Evolutionary conservation across 495 filamentous ascomycete species (phyloP), one percentile per base, ranked within the genome.

Genomic region (Penicillium turbatum): DNA sequence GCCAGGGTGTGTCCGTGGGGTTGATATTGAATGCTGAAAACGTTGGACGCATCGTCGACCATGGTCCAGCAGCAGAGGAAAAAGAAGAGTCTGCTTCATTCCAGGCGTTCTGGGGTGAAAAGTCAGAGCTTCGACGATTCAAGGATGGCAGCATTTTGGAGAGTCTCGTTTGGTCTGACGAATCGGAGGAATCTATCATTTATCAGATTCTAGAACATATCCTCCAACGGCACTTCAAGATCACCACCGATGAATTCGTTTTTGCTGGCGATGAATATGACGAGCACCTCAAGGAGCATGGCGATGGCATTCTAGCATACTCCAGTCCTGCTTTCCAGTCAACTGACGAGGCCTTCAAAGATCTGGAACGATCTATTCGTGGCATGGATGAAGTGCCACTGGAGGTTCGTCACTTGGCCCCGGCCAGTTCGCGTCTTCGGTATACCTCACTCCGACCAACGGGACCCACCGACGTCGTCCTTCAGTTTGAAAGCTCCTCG

Each of bases 401-500:
- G 27, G 82, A 84, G 11, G 76, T 96, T 37, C 82, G 89, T 34
- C 87, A 95, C 40, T 71, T 98, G 37, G 81, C 82, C 13, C 79
- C 89, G 9, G 81, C 85, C 11, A 83, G 83, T 53, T 66, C 90
- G 10, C 79, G 86, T 45, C 74, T 96, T 8, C 83, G 92, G 41
- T 91, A 86, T 58, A 72, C 90, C 5, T 87, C 88, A 0, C 67
- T 87, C 47, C 73, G 62, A 46, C 54, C 64, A 3, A 67, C 65
- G 26, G 61, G 64, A 24, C 79, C 82, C 3, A 79, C 82, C 37
- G 84, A 92, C 50, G 75, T 92, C 46, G 76, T 88, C 32, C 77
- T 98, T 21, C 91, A 92, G 57, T 97, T 98, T 60, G 93, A 98
- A 72, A 89, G 87, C 30, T 97, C 95, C 5, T 83, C 82, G 9